Evolutionary conservation across 2,329 filamentous ascomycete species (phyloP).

Genomic region (Westerdykella aurantiaca): DNA sequence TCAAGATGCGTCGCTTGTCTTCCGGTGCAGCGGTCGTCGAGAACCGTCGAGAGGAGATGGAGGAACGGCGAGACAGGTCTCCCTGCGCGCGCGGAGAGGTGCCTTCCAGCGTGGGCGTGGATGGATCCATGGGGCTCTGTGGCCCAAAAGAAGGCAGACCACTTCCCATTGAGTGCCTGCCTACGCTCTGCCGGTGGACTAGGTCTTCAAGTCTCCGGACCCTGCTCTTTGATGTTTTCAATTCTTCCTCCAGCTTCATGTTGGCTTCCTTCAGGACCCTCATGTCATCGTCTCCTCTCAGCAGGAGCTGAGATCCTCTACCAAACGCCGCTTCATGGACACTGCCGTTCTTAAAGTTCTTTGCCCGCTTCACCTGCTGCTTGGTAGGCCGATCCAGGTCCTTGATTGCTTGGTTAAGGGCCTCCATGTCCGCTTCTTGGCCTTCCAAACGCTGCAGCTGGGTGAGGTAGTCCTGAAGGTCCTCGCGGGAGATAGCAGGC

Average conservation of each 20-base stretch:
- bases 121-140: conserved; percentile 31
- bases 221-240: conserved; percentile 89
- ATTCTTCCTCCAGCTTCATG: conserved; percentile 53
- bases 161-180: conserved; percentile 49
- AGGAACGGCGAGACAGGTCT: conserved; percentile 53
- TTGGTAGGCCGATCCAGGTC: conserved; percentile 78
- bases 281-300: conserved; percentile 82
- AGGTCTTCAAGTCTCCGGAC: conserved; percentile 88
- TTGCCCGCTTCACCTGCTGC: conserved; percentile 78
- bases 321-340: conserved; percentile 85
- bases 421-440: conserved; percentile 61
- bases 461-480: conserved; percentile 69
- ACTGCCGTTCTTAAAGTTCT: conserved; percentile 94
- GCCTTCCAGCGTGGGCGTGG: conserved; percentile 32
- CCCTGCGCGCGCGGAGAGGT: conserved; percentile 35
- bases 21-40: conserved; percentile 59
- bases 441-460: conserved; percentile 59
- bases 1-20: conserved; percentile 55
- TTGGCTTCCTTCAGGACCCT: conserved; percentile 45
- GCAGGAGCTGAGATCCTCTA: conserved; percentile 69
- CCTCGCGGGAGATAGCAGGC: conserved; percentile 69
- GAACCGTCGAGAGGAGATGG: conserved; percentile 55
- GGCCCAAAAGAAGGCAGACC: conserved; percentile 35
- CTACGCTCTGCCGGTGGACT: conserved; percentile 69
- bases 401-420: conserved; percentile 69